Percentiles rank a stretch among this genome's conserved stretches.
phyloP scores from a whole-genome alignment of 2,329 filamentous ascomycete species.

The Bipolaris cookei region DNA sequence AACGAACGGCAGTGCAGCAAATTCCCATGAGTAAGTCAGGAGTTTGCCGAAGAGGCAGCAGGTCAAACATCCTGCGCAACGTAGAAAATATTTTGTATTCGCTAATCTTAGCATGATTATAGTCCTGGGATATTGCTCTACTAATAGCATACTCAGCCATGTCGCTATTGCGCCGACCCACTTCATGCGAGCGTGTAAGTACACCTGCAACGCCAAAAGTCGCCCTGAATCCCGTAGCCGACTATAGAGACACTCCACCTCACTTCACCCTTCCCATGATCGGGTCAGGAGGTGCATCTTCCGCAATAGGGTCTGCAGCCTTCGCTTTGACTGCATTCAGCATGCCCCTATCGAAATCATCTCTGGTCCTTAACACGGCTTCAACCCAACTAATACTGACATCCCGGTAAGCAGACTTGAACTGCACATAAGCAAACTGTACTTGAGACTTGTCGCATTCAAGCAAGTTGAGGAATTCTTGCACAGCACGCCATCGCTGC shows the following conservation, averaged over 20 bases:
- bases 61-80: background rate
- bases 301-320: slow-evolving; percentile 83
- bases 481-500: slow-evolving; percentile 89
- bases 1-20: background rate
- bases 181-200: background rate
- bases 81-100: slow-evolving; percentile 8
- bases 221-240: background rate
- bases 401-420: slow-evolving; percentile 92
- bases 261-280: slow-evolving; percentile 93
- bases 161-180: slow-evolving; percentile 8
- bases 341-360: slow-evolving; percentile 94
- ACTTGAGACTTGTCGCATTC: slow-evolving; percentile 74
- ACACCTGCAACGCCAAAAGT: slow-evolving; percentile 11
- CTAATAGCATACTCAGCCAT: slow-evolving; percentile 2
- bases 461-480: slow-evolving; percentile 81
- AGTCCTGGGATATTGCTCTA: slow-evolving; percentile 13
- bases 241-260: background rate
- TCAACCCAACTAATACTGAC: slow-evolving; percentile 95
- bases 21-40: too few species aligned
- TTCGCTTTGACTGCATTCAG: slow-evolving; percentile 84
- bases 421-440: slow-evolving; percentile 77
- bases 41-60: background rate
- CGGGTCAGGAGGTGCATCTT: slow-evolving; percentile 75
- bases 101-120: slow-evolving; percentile 8
- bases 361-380: slow-evolving; percentile 80